phyloP scores from a whole-genome alignment of 306 rosid species.

The Cicer pinnatifidum region DNA sequence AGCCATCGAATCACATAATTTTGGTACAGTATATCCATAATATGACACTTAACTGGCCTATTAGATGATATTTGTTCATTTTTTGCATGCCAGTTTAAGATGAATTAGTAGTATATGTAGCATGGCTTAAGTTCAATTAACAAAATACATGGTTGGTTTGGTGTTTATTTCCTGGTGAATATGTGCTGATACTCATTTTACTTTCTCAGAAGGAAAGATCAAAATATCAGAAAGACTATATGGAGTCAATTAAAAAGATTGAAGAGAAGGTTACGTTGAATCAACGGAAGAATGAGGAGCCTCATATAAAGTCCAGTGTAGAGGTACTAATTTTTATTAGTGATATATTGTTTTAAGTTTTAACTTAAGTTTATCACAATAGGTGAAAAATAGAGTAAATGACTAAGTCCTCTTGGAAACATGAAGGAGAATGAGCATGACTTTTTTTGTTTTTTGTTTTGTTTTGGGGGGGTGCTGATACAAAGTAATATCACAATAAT shows the following conservation, averaged over 20 bases:
- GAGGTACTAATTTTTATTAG: constrained; percentile 48
- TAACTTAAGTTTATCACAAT: constrained; percentile 7
- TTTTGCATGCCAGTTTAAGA: constrained; percentile 27
- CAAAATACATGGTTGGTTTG: constrained; percentile 35
- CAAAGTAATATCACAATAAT: constrained; percentile 29
- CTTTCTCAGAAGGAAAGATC: constrained; percentile 73
- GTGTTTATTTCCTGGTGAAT: constrained; percentile 37
- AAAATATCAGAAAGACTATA: constrained; percentile 87
- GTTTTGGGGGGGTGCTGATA: background rate
- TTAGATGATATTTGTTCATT: constrained; percentile 23
- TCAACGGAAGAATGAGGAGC: constrained; percentile 61
- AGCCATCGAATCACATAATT: constrained; percentile 14
- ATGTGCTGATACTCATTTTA: constrained; percentile 40
- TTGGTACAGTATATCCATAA: constrained; percentile 15
- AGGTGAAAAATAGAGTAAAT: constrained; percentile 22
- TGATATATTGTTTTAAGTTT: constrained; percentile 19
- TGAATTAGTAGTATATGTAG: constrained; percentile 12
- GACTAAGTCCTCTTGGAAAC: constrained; percentile 35
- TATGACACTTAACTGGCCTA: constrained; percentile 23
- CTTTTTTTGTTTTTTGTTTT: background rate
- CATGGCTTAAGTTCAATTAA: constrained; percentile 26
- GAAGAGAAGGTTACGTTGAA: constrained; percentile 75
- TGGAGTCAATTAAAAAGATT: constrained; percentile 89
- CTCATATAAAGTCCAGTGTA: constrained; percentile 45
- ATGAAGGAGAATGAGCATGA: constrained; percentile 12